Evolutionary conservation across 1,284 basidiomycete species (phyloP), one percentile per base, ranked within the genome.

Genomic region (Apiotrichum mycotoxinovorans): DNA sequence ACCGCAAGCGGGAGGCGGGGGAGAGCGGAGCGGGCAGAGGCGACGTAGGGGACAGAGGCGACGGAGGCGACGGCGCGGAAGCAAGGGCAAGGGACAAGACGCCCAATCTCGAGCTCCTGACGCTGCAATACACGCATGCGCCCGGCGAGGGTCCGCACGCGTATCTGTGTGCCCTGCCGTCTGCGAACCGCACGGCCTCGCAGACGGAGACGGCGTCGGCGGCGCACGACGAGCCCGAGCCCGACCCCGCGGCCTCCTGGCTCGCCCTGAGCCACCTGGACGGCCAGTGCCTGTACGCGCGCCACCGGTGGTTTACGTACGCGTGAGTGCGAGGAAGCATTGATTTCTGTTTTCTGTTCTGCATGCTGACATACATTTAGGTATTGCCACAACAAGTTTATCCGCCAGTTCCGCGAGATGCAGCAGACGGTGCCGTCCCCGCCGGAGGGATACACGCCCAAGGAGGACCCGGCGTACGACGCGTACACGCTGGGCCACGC

Each of bases 321-420:
- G 87, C 89, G 58, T 78, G 44, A 58, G 75, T 33, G 65, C 1
- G 12, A 15, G 9, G n/a, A n/a, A n/a, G n/a, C n/a, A n/a, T n/a
- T n/a, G n/a, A n/a, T n/a, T n/a, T n/a, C n/a, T n/a, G n/a, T n/a
- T n/a, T n/a, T n/a, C n/a, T n/a, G n/a, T n/a, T n/a, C n/a, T n/a
- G n/a, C n/a, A 30, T 12, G 1, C n/a, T n/a, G n/a, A 26, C 10
- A 2, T 2, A 1, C 9, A 20, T 15, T 34, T 56, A 76, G 75
- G 15, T 95, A 95, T 78, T 95, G 92, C 79, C 91, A 93, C 78
- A 88, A 89, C 77, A 83, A 85, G 58, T 85, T 91, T 77, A 88
- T 92, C 61, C 85, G 90, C 56, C 91, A 95, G 78, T 95, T 95
- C 80, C 87, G 87, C 70, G 89, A 90, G 77, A 33, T 30, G 35